Evolutionary conservation across 2,329 filamentous ascomycete species (phyloP).

Genomic region (Anisogramma anomala): DNA sequence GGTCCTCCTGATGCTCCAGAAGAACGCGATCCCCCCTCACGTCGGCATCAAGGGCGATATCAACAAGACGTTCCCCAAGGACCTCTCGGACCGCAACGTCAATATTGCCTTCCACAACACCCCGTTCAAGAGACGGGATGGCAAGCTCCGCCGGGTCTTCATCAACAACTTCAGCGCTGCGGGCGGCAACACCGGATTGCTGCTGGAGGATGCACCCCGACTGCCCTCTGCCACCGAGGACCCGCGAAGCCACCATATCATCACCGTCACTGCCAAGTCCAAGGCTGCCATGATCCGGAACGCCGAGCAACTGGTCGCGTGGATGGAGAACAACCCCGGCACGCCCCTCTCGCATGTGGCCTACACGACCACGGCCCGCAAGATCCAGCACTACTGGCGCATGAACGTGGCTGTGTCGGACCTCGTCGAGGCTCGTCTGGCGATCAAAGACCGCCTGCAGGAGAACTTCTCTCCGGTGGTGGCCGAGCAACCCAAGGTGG

Average conservation of each 20-base stretch:
- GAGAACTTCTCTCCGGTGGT: constrained; percentile 32
- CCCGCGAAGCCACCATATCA: constrained; percentile 43
- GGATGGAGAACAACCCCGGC: constrained; percentile 40
- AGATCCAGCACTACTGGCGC: constrained; percentile 48
- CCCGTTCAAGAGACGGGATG: constrained; percentile 36
- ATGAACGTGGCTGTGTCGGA: constrained; percentile 35
- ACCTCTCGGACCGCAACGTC: constrained; percentile 45
- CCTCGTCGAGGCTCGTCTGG: constrained; percentile 30
- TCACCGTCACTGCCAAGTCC: constrained; percentile 46
- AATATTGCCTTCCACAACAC: constrained; percentile 45
- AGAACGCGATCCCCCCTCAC: constrained; percentile 53
- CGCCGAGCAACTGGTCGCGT: constrained; percentile 40
- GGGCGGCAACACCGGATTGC: constrained; percentile 57
- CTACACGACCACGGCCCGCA: constrained; percentile 57
- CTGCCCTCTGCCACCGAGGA: constrained; percentile 28
- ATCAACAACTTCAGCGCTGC: constrained; percentile 63
- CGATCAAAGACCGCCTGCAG: constrained; percentile 31
- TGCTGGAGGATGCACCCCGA: constrained; percentile 50
- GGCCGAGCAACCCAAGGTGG: constrained; percentile 34
- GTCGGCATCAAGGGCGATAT: constrained; percentile 55
- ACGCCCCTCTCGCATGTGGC: constrained; percentile 46
- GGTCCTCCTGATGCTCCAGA: constrained; percentile 52
- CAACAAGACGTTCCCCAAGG: constrained; percentile 47
- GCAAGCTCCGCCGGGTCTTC: constrained; percentile 36
- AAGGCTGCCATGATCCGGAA: constrained; percentile 48